Evolutionary conservation across 2,329 filamentous ascomycete species (phyloP), one percentile per base, ranked within the genome.

Genomic region (Beauveria sp.): DNA sequence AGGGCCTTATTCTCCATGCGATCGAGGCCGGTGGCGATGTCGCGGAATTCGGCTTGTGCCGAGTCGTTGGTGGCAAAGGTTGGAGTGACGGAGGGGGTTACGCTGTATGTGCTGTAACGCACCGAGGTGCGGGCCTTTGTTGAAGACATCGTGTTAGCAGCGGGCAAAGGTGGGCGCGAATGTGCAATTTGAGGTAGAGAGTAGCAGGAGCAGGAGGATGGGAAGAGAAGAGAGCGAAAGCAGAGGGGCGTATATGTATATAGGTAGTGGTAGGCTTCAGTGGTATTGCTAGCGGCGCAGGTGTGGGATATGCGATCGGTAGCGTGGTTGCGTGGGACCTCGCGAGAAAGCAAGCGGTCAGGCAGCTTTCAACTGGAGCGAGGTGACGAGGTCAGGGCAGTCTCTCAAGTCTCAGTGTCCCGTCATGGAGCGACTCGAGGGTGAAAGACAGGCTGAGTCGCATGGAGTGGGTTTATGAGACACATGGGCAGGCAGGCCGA

Each of bases 1-100:
- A 96, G 86, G 54, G 89, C 89, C 76, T 91, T 91, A 80, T 96
- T 95, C 75, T 96, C 90, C 77, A 97, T 89, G 70, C 92, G 90
- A 70, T 91, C 87, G 65, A 96, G 85, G 63, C 89, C 88, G 64
- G 87, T 85, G 68, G 90, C 88, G 74, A 95, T 91, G 67, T 90
- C 85, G 73, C 77, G 76, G 67, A 86, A 84, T 72, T 85, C 83
- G 67, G 80, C 79, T 54, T 79, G 77, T 53, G 78, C 81, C 0
- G 81, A 83, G 72, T 85, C 82, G 66, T 72, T 79, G 30, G 79
- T 81, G 66, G 72, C 75, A 62, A 82, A 73, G 38, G 81, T 83
- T 58, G 80, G 75, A 24, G 87, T 84, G 72, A 95, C 70, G 20
- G 82, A 84, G 18, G 81, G 81, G 8, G 82, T 10, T 73, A 81